Evolutionary conservation across 495 filamentous ascomycete genomes (phyloP).

Genomic region (Cenococcum geophilum): DNA sequence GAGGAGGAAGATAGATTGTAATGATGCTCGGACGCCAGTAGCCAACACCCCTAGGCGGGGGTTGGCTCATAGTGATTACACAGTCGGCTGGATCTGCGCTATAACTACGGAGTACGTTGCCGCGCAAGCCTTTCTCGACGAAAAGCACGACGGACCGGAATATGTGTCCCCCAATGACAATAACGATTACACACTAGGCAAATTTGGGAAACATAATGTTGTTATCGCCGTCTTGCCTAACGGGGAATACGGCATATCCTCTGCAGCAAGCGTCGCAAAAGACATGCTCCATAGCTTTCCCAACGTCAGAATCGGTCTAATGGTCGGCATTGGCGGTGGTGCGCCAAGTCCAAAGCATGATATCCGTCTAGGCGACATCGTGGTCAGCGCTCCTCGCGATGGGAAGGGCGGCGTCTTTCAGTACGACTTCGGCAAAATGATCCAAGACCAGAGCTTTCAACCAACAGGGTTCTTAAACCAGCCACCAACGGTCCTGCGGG

Average conservation of each 20-base stretch:
- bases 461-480: too few relatives aligned
- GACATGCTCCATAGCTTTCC: slow-evolving; percentile 20
- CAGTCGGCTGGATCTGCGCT: slow-evolving; percentile 42
- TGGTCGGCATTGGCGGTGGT: slow-evolving; percentile 23
- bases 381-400: slow-evolving; percentile 22
- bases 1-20: slow-evolving; percentile 7
- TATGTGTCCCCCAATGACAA: slow-evolving; percentile 31
- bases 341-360: slow-evolving; percentile 19
- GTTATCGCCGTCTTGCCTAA: slow-evolving; percentile 36
- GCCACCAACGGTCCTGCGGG: too few relatives aligned
- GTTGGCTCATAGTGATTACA: slow-evolving; percentile 22
- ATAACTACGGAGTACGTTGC: slow-evolving; percentile 36
- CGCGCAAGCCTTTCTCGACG: slow-evolving; percentile 37
- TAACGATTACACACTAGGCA: slow-evolving; percentile 38
- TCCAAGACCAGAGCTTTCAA: too few relatives aligned
- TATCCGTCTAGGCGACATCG: slow-evolving; percentile 27
- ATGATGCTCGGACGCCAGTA: slow-evolving; percentile 8
- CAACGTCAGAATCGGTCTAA: slow-evolving; percentile 14
- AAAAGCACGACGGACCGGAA: slow-evolving; percentile 30
- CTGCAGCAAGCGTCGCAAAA: slow-evolving; percentile 19
- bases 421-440: too few relatives aligned
- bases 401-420: slow-evolving; percentile 32
- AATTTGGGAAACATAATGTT: slow-evolving; percentile 38
- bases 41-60: background rate
- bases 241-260: too few relatives aligned